A percentile compares a stretch with the other conserved stretches of the same genome.
These are phyloP conservation scores for Mucor racemosus DNA, from an alignment of 371 early-diverging fungal species.

Conservation along the genomic window DNA sequence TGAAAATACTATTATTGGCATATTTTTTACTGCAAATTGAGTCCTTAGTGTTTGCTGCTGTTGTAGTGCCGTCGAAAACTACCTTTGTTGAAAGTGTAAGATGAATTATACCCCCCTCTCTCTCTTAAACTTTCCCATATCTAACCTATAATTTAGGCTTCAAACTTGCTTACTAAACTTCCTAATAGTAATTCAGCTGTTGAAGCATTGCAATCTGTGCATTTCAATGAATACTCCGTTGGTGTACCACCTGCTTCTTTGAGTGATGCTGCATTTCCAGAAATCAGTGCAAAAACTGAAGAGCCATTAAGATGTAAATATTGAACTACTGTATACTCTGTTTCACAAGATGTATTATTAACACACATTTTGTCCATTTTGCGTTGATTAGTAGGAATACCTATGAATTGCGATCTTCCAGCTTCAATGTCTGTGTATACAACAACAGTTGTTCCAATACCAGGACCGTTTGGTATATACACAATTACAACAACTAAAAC, in stretches of 20 bases:
- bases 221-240: background rate
- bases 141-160: background rate
- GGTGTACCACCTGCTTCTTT: background rate
- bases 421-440: background rate
- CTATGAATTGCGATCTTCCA: too few relatives aligned
- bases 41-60: background rate
- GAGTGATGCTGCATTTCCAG: too few relatives aligned
- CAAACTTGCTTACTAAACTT: background rate
- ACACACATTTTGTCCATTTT: background rate
- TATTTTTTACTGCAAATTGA: background rate
- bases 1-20: background rate
- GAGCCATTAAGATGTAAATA: background rate
- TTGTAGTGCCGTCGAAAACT: background rate
- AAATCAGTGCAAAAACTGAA: background rate
- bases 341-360: too few relatives aligned
- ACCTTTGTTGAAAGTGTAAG: background rate
- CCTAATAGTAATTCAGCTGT: background rate
- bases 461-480: background rate
- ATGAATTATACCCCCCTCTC: background rate
- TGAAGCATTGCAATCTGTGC: background rate
- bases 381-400: background rate
- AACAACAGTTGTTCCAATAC: background rate
- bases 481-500: background rate
- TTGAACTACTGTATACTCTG: background rate
- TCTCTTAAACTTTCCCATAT: background rate